These are phyloP conservation scores for Suillus lakei DNA, from an alignment of 768 basidiomycete species.

Conservation along the genomic window DNA sequence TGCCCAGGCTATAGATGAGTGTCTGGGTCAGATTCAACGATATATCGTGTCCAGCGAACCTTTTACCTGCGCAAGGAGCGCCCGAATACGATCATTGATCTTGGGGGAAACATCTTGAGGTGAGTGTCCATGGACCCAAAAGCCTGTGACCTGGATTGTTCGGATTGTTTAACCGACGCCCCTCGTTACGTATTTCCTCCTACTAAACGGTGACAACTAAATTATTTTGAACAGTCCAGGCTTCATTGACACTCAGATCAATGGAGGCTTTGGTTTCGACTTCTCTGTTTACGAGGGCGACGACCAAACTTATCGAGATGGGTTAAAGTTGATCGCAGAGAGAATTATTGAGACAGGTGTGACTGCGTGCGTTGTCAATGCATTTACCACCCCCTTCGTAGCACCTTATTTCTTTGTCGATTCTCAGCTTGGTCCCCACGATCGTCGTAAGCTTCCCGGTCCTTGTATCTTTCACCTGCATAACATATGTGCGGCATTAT, in stretches of 20 bases:
- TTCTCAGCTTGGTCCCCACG: conserved; percentile 59
- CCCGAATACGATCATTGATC: conserved; percentile 67
- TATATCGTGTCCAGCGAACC: conserved; percentile 51
- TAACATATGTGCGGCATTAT: conserved; percentile 1
- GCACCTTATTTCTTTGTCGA: conserved; percentile 31
- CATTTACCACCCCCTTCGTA: conserved; percentile 13
- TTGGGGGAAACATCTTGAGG: conserved; percentile 81
- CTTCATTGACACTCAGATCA: conserved; percentile 86
- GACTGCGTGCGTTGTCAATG: conserved; percentile 67
- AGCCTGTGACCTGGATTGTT: neutral
- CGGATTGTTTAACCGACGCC: neutral
- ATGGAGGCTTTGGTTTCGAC: conserved; percentile 88
- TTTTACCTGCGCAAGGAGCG: conserved; percentile 67
- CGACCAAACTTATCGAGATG: conserved; percentile 67
- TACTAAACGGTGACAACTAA: conserved; percentile 13
- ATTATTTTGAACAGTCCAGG: conserved; percentile 62
- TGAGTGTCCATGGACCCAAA: conserved; percentile 25
- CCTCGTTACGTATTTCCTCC: conserved; percentile 5
- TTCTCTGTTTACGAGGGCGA: conserved; percentile 82
- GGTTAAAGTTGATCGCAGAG: conserved; percentile 72
- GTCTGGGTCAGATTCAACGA: conserved; percentile 9
- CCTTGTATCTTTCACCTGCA: neutral
- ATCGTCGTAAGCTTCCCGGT: conserved; percentile 59
- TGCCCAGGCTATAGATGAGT: neutral
- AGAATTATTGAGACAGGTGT: conserved; percentile 87